Conservation (phyloP, 768 basidiomycete genomes). For the Mycena floridula region DNA sequence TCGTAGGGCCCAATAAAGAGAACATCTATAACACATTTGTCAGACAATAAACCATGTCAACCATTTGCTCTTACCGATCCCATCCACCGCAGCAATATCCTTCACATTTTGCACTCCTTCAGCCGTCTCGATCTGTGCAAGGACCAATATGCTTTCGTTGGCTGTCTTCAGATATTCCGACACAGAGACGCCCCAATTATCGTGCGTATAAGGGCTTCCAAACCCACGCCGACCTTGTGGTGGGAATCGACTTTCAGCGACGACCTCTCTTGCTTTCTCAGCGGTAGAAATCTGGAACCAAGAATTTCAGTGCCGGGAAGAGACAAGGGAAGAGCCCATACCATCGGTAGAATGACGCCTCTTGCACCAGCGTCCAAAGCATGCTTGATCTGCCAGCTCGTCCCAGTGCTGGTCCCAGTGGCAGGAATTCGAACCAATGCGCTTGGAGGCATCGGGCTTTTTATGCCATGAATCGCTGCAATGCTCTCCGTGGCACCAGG, state of each 20-base stretch:
- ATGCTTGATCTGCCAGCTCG: conserved; percentile 67
- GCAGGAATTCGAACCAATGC: conserved; percentile 57
- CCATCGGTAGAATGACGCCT: conserved; percentile 50
- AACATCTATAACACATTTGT: conserved; percentile 27
- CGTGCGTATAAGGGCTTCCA: conserved; percentile 59
- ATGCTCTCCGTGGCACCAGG: conserved; percentile 54
- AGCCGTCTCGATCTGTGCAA: conserved; percentile 71
- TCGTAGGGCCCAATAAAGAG: conserved; percentile 67
- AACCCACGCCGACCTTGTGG: conserved; percentile 58
- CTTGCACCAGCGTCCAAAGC: conserved; percentile 63
- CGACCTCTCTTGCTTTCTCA: conserved; percentile 52
- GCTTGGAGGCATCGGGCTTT: conserved; percentile 34
- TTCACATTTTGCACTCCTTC: conserved; percentile 83
- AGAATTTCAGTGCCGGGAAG: conserved; percentile 14
- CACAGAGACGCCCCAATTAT: conserved; percentile 45
- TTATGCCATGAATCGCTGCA: conserved; percentile 43
- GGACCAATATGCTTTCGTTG: conserved; percentile 46
- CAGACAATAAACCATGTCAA: not conserved
- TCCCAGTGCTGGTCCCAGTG: conserved; percentile 48
- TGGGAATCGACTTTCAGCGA: conserved; percentile 54
- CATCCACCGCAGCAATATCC: conserved; percentile 54
- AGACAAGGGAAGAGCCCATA: conserved; percentile 21
- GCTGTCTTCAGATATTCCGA: conserved; percentile 49
- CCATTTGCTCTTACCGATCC: conserved; percentile 50
- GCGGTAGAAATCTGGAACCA: conserved; percentile 52